These are phyloP conservation scores for Diatrype stigma DNA, from an alignment of 2,329 filamentous ascomycete genomes.

Conservation along the genomic window DNA sequence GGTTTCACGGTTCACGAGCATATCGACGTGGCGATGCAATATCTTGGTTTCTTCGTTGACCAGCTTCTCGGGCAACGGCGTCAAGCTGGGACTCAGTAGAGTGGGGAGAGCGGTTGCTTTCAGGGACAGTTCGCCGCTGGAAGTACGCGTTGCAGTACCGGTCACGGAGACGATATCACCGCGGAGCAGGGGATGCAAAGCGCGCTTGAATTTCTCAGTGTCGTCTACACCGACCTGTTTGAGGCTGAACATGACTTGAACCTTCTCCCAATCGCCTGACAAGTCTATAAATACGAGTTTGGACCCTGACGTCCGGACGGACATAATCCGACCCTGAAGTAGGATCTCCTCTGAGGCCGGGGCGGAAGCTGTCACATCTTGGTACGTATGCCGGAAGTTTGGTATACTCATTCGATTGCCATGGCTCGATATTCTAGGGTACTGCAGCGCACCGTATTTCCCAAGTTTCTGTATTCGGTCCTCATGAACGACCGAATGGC, in stretches of 20 bases:
- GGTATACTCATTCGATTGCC: slow-evolving; percentile 32
- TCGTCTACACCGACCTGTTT: slow-evolving; percentile 40
- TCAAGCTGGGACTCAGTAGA: slow-evolving; percentile 72
- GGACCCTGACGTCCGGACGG: slow-evolving; percentile 45
- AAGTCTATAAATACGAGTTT: slow-evolving; percentile 85
- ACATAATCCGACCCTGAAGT: slow-evolving; percentile 28
- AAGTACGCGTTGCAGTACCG: slow-evolving; percentile 66
- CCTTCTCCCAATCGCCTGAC: slow-evolving; percentile 62
- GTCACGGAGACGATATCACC: slow-evolving; percentile 70
- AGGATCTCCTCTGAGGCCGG: slow-evolving; percentile 24
- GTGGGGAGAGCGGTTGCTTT: slow-evolving; percentile 63
- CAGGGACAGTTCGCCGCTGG: slow-evolving; percentile 72
- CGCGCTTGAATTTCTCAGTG: slow-evolving; percentile 48
- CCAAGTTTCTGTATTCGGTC: slow-evolving; percentile 49
- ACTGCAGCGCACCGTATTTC: slow-evolving; percentile 45
- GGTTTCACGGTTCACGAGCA: slow-evolving; percentile 68
- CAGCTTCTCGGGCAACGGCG: slow-evolving; percentile 70
- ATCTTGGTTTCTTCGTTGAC: slow-evolving; percentile 68
- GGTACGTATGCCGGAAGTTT: slow-evolving; percentile 33
- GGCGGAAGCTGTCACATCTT: slow-evolving; percentile 12
- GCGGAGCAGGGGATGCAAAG: slow-evolving; percentile 64
- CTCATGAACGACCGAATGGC: slow-evolving; percentile 10
- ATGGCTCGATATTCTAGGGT: slow-evolving; percentile 45
- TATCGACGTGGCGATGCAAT: slow-evolving; percentile 78
- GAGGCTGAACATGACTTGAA: slow-evolving; percentile 76